Evolutionary conservation across 2,329 filamentous ascomycete species (phyloP), one percentile per base, ranked within the genome.

Genomic region (Fusarium xyrophilum): DNA sequence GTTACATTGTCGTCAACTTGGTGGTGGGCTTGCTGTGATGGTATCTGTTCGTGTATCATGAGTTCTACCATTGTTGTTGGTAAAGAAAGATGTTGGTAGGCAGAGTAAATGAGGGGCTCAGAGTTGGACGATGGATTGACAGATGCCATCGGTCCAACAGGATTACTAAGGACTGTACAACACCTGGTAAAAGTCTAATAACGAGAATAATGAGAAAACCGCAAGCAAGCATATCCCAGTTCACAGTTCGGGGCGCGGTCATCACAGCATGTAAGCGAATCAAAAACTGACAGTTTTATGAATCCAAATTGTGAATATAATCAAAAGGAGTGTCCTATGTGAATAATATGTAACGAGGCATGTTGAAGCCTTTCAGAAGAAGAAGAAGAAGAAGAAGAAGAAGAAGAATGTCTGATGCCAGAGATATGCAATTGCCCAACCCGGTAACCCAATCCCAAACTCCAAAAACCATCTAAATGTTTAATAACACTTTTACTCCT

Each of bases 301-400:
- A 25, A 3, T 21, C 1, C 12, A 28, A 39, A 19, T 32, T 23
- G 1, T 30, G 35, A 23, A 12, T 10, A 10, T 10, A 47, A 60
- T 60, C 38, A 52, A 36, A 64, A 60, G 46, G 60, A 60, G 39
- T 47, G 60, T 64, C n/a, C 43, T 42, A 19, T 36, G 4, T 42
- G 23, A 25, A n/a, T 38, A 33, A 15, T 25, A 59, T 25, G 15
- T 43, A 30, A 15, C 2, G 5, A 12, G 42, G 33, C 42, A 2
- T 25, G 27, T 27, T 32, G 2, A 36, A 25, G 38, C 21, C 47
- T 14, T 23, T 30, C 14, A 54, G 21, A 54, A 60, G 32, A 51
- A 51, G 30, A 50, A 47, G 17, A 60, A n/a, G n/a, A n/a, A n/a
- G n/a, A n/a, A n/a, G n/a, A n/a, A n/a, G n/a, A n/a, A n/a, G n/a